Evolutionary conservation across 495 filamentous ascomycete genomes (phyloP), one percentile per base, ranked within the genome.

Genomic region (Evernia prunastri): DNA sequence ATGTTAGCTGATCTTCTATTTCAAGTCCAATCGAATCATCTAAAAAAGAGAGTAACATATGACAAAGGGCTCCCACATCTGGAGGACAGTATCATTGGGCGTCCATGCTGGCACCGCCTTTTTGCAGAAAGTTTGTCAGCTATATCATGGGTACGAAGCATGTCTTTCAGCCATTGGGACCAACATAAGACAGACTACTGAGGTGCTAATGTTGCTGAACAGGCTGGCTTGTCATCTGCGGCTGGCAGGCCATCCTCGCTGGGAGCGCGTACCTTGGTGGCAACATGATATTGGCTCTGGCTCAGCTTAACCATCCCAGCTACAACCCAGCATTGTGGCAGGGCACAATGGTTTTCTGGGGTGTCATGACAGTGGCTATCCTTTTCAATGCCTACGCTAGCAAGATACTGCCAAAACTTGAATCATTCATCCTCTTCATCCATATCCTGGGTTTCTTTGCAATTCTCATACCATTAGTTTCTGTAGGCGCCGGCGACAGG

Each of bases 391-490:
- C 72, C 0, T 51, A 77, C 10, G 68, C 74, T 6, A 74, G 78
- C 40, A 75, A 66, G 11, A n/a, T 73, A 2, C 68, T 84, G n/a
- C 76, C 79, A 9, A 72, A 71, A 33, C 72, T 81, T 31, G 80
- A 84, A 59, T 71, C 70, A 2, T 63, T 77, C 1, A 75, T 82
- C 8, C 69, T 84, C 8, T 69, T 82, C 27, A 58, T 84, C 15
- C 81, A 84, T 37, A 65, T 84, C 3, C 63, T 79, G 4, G 81
- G 79, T 0, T 82, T 82, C 64, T 79, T 84, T 23, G 81, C 73
- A 12, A 75, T 84, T 13, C 63, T 84, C 0, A 76, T 83, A 9
- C 78, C 81, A 1, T 64, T 85, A 29, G 75, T 77, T n/a, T n/a
- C n/a, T n/a, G n/a, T n/a, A n/a, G n/a, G n/a, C n/a, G n/a, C n/a